Conservation (phyloP, 257 asterid genomes). For the Coffea eugenioides region DNA sequence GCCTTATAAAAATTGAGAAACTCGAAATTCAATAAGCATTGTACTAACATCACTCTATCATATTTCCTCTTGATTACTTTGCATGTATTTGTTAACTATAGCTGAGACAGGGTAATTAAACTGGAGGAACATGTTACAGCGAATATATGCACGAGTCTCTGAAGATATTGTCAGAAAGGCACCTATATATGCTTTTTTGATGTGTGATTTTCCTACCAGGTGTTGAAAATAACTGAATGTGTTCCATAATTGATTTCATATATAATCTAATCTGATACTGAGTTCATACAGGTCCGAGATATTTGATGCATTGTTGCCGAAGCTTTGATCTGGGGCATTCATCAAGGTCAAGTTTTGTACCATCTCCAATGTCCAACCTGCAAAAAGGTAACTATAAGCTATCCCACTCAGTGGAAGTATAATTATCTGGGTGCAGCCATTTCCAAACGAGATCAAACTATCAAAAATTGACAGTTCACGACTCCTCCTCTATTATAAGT, state of each 20-base stretch:
- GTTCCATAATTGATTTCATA: not conserved
- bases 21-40: not conserved
- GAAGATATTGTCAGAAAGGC: no score
- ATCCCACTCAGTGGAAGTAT: not conserved
- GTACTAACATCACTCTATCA: not conserved
- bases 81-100: not conserved
- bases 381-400: not conserved
- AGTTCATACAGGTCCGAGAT: slow-evolving; percentile 30
- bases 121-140: not conserved
- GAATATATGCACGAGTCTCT: not conserved
- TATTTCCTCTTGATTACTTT: not conserved
- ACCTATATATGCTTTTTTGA: not conserved
- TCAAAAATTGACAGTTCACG: no score
- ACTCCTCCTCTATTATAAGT: no score
- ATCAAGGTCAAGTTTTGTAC: slow-evolving; percentile 23
- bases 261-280: not conserved
- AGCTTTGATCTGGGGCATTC: slow-evolving; percentile 29
- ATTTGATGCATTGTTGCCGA: slow-evolving; percentile 28
- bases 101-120: not conserved
- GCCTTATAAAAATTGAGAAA: no score
- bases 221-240: not conserved
- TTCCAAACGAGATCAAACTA: not conserved
- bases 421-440: not conserved
- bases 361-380: slow-evolving; percentile 41
- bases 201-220: not conserved